Evolutionary conservation across 805 yeast species (phyloP), one percentile per base, ranked within the genome.

Genomic region (Ogataea henricii): DNA sequence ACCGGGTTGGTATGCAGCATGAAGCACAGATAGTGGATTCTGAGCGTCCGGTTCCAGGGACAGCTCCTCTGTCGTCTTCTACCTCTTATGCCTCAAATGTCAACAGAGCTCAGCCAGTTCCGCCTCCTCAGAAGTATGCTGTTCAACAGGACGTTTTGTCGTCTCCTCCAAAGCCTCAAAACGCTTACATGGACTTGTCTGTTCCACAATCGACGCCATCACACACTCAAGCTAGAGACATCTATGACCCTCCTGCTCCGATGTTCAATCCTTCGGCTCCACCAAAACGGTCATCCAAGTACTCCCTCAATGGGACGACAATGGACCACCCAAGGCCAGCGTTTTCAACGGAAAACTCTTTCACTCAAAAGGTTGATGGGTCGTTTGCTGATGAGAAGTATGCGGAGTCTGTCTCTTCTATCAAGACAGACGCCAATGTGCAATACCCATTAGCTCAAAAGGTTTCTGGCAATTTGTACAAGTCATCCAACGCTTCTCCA

Each of bases 371-470:
- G 10, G 4, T 29, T 20, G 42, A 33, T 32, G 16, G 5, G 25
- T 26, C 46, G 20, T 34, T 35, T 20, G 14, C 40, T 8, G 21
- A 4, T 10, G 54, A 46, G 8, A 43, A 35, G 7, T 46, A 49
- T 33, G 45, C 45, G 9, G 53, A 49, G 29, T 48, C 54, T 9
- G 37, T 43, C 21, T 47, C 54, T 2, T 55, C 59, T 6, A 53
- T 53, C 21, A 49, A 43, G 33, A 48, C 57, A 12, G 57, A 54
- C 26, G 25, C 27, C 3, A 34, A 46, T 21, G 40, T 54, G 7
- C 49, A 47, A 17, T 49, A 55, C 14, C 58, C 58, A 2, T 33
- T 48, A 16, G 56, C 56, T 9, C 43, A 39, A 29, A 55, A 45
- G 29, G 47, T 53, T 4, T 38, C 34, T 14, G 14, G 41, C 4